A percentile compares a stretch with the other conserved stretches of the same genome.
phyloP scores from a whole-genome alignment of 805 yeast genomes.

The Brettanomyces nanus region DNA sequence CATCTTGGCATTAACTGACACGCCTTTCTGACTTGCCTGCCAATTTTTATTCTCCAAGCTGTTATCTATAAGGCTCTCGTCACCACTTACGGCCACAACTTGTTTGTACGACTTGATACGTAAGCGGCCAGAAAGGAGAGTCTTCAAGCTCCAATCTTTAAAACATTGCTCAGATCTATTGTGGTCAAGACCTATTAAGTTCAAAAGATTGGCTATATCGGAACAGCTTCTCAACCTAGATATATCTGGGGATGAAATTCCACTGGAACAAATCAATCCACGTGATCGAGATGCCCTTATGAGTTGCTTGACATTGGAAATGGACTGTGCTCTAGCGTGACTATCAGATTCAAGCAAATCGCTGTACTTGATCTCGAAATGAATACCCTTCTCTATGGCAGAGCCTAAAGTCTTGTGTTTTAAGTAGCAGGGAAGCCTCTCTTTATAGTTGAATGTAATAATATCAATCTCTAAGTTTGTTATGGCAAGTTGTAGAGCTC shows the following conservation, averaged over 20 bases:
- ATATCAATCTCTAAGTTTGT: conserved; percentile 74
- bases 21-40: conserved; percentile 3
- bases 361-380: conserved; percentile 69
- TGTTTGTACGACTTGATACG: conserved; percentile 74
- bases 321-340: conserved; percentile 45
- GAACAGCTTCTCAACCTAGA: conserved; percentile 51
- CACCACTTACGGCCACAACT: conserved; percentile 52
- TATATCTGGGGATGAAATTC: conserved; percentile 44
- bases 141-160: conserved; percentile 53
- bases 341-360: conserved; percentile 33
- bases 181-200: conserved; percentile 62
- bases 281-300: conserved; percentile 74
- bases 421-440: conserved; percentile 64
- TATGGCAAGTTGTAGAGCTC: conserved; percentile 66
- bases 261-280: conserved; percentile 75
- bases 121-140: conserved; percentile 64
- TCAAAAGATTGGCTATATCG: conserved; percentile 60
- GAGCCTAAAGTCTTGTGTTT: conserved; percentile 80
- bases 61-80: conserved; percentile 23
- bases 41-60: conserved; percentile 14
- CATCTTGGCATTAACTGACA: conserved; percentile 8
- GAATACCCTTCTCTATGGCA: conserved; percentile 75
- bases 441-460: conserved; percentile 60
- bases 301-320: conserved; percentile 65
- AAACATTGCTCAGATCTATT: conserved; percentile 53